Conservation (phyloP, 164 flowering plant genomes). For the Nelumbo lutea region DNA sequence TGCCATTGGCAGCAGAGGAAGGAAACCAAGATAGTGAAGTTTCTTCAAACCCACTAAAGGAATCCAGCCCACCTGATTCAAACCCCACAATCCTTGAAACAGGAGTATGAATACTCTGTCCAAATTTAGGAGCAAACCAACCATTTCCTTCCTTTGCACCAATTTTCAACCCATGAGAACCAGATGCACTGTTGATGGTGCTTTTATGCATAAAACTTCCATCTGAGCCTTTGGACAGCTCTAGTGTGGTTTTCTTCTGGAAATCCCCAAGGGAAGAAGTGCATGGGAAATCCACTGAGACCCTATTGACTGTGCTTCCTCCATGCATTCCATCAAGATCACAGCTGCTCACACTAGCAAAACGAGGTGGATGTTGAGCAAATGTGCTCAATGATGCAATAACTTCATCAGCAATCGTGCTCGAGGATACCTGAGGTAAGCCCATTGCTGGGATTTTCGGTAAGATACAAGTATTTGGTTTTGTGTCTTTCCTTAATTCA, state of each 20-base stretch:
- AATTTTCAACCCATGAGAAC: slow-evolving; percentile 26
- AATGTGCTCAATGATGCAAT: slow-evolving; percentile 33
- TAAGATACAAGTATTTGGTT: neutral
- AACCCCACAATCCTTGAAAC: slow-evolving; percentile 72
- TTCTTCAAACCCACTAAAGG: slow-evolving; percentile 20
- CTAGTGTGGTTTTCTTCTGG: slow-evolving; percentile 33
- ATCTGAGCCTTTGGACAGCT: slow-evolving; percentile 25
- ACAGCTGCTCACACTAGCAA: slow-evolving; percentile 30
- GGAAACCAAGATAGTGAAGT: slow-evolving; percentile 10
- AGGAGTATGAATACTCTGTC: slow-evolving; percentile 40
- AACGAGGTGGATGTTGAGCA: slow-evolving; percentile 31
- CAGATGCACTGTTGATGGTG: slow-evolving; percentile 22
- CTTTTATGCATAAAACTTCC: slow-evolving; percentile 17
- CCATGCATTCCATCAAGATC: slow-evolving; percentile 42
- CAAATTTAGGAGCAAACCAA: slow-evolving; percentile 27
- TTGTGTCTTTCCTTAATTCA: neutral
- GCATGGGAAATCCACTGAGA: slow-evolving; percentile 19
- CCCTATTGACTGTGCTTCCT: slow-evolving; percentile 14
- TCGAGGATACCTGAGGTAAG: slow-evolving; percentile 57
- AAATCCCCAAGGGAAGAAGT: slow-evolving; percentile 34
- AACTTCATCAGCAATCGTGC: slow-evolving; percentile 37
- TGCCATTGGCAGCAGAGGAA: slow-evolving; percentile 18
- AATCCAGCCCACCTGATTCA: slow-evolving; percentile 30
- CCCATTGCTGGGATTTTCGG: slow-evolving; percentile 41
- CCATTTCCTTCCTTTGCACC: slow-evolving; percentile 25